Base-by-base conservation (phyloP, 2,329 filamentous ascomycete species). In the Pestalotiopsis sp. region DNA sequence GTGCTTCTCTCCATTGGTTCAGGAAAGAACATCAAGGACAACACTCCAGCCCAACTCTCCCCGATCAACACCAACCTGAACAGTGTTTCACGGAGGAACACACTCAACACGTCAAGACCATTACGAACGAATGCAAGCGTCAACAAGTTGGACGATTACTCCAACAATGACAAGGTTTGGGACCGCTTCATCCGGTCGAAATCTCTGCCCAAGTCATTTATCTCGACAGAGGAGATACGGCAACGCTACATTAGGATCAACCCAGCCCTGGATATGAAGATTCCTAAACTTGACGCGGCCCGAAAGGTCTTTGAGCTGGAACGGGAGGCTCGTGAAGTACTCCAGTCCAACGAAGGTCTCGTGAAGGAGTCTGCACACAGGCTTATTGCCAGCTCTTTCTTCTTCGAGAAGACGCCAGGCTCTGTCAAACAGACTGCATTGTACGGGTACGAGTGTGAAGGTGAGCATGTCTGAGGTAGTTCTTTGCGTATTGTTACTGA, bases 381-480 rank as follows among this genome's bases (percentile, higher is more conserved):
- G 14, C 74, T 78, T 11, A 73, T 78, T 5, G 76, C 75, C 5
- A 78, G 76, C 70, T 73, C 74, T 0, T 78, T 78, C 40, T 78
- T 78, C 73, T 78, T 78, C 27, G 75, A 78, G 68, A 78, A 76
- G 68, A 75, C 77, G 11, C 65, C 69, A 4, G 64, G 72, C 1
- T 74, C 75, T 38, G 72, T 77, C 36, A 74, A 74, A 65, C 75
- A 75, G 65, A 72, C 63, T 4, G 25, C 70, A 23, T 49, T 56
- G 20, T 74, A 73, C 4, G 75, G 75, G 3, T 76, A 72, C 63
- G 75, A 68, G 31, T 78, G 75, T 60, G 74, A 74, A 65, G 76
- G 76, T 76, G 71, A 20, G 63, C 38, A 45, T n/a, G 13, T 70
- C 61, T 27, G 12, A 45, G 65, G 12, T 5, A 45, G 4, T 17